Evolutionary conservation across 768 basidiomycete species (phyloP).

Genomic region (Dioszegia aurantiaca): DNA sequence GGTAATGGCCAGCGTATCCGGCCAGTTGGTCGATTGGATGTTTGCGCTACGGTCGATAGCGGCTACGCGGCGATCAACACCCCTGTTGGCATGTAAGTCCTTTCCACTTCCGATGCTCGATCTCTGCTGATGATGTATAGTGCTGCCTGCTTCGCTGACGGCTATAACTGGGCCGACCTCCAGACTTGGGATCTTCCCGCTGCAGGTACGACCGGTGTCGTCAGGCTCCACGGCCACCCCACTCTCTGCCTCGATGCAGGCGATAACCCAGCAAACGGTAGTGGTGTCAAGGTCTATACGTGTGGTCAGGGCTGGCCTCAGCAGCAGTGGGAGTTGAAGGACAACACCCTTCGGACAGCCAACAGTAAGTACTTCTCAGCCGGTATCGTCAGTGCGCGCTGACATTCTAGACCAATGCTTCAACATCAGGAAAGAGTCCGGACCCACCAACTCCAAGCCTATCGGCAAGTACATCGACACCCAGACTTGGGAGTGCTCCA

Average conservation of each 20-base stretch:
- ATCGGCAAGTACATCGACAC: background rate
- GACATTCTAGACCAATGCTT: conserved; percentile 13
- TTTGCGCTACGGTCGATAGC: background rate
- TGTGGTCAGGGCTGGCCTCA: conserved; percentile 23
- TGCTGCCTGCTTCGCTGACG: too few relatives aligned
- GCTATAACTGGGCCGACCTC: background rate
- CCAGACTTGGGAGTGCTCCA: conserved; percentile 12
- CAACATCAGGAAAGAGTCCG: conserved; percentile 1
- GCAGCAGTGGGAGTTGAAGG: conserved; percentile 25
- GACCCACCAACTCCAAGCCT: background rate
- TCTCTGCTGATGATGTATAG: too few relatives aligned
- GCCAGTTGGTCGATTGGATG: conserved; percentile 2
- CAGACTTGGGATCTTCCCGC: conserved; percentile 12
- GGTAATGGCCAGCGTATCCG: conserved; percentile 18
- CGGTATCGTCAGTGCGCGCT: background rate
- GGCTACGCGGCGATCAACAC: background rate
- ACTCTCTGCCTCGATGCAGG: conserved; percentile 31
- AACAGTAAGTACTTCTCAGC: background rate
- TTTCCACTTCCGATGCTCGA: conserved; percentile 1
- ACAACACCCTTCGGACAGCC: background rate
- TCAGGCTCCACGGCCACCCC: conserved; percentile 5
- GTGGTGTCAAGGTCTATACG: conserved; percentile 18
- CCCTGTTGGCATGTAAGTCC: background rate
- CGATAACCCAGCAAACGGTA: conserved; percentile 18
- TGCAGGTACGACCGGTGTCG: background rate